A percentile compares a stretch with the other conserved stretches of the same genome.
Conservation (phyloP, 2,329 filamentous ascomycete species). For the Diaporthe citriasiana region DNA sequence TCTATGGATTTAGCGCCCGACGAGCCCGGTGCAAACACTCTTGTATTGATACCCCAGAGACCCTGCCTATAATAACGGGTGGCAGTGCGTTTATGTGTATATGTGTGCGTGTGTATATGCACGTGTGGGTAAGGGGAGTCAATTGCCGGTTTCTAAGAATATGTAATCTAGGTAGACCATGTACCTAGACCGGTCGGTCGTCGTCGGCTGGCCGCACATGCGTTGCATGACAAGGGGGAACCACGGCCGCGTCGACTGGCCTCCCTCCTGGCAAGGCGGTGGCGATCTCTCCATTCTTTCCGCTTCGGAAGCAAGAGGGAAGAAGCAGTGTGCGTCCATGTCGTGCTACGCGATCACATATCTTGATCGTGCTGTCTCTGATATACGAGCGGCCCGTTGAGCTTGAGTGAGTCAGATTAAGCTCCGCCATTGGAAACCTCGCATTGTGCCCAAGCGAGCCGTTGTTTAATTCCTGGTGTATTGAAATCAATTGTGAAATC, state of each 20-base stretch:
- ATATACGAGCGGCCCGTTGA: slow-evolving; percentile 27
- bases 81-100: neutral
- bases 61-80: neutral
- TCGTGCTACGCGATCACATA: slow-evolving; percentile 11
- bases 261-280: neutral
- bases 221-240: neutral
- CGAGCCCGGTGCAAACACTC: neutral
- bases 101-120: neutral
- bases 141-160: slow-evolving; percentile 29
- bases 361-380: slow-evolving; percentile 25
- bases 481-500: neutral
- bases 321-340: slow-evolving; percentile 7
- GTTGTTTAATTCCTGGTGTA: neutral
- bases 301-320: neutral
- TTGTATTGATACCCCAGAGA: neutral
- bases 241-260: neutral
- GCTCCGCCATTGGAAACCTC: neutral
- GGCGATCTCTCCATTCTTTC: neutral
- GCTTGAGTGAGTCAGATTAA: slow-evolving; percentile 2
- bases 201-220: neutral
- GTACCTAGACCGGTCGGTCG: neutral
- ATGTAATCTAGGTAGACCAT: neutral
- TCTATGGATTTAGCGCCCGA: neutral
- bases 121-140: slow-evolving; percentile 27
- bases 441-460: neutral